A percentile compares a stretch with the other conserved stretches of the same genome.
Conservation (phyloP, 495 filamentous ascomycete species). For the Neurospora sp. region DNA sequence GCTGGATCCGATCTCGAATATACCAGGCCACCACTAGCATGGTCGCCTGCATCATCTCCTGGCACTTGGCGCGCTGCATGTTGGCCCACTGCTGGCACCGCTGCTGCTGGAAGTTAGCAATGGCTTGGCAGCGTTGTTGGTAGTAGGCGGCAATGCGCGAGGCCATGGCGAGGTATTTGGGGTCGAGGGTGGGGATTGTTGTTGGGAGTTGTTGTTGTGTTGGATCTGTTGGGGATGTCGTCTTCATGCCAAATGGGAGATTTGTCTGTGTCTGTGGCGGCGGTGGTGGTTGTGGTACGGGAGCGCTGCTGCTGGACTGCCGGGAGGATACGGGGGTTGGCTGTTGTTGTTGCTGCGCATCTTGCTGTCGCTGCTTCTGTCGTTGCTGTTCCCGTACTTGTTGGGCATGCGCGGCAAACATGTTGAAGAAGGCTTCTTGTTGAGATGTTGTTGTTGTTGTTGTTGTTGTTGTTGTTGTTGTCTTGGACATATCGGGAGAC, state of each 20-base stretch:
- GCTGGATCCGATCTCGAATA: conserved; percentile 23
- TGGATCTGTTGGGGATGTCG: background rate
- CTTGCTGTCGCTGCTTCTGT: background rate
- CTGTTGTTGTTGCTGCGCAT: background rate
- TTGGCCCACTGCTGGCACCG: conserved; percentile 28
- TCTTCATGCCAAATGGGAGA: background rate
- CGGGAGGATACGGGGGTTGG: background rate
- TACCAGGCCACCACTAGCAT: conserved; percentile 32
- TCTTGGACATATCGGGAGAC: conserved; percentile 3
- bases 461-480: background rate
- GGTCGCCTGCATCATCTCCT: conserved; percentile 27
- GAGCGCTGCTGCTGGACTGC: background rate
- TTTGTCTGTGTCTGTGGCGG: background rate
- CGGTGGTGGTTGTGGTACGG: background rate
- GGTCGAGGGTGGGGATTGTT: conserved; percentile 11
- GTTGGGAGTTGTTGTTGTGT: background rate
- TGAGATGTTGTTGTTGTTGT: background rate
- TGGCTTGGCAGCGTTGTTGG: conserved; percentile 26
- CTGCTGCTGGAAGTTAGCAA: conserved; percentile 27
- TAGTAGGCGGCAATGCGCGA: conserved; percentile 30
- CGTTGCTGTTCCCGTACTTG: background rate
- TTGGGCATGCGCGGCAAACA: background rate
- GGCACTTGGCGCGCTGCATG: conserved; percentile 24
- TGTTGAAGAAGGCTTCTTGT: background rate
- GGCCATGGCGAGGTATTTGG: conserved; percentile 24